Evolutionary conservation across 768 basidiomycete species (phyloP), one percentile per base, ranked within the genome.

Genomic region (Kwoniella mangroviensis): DNA sequence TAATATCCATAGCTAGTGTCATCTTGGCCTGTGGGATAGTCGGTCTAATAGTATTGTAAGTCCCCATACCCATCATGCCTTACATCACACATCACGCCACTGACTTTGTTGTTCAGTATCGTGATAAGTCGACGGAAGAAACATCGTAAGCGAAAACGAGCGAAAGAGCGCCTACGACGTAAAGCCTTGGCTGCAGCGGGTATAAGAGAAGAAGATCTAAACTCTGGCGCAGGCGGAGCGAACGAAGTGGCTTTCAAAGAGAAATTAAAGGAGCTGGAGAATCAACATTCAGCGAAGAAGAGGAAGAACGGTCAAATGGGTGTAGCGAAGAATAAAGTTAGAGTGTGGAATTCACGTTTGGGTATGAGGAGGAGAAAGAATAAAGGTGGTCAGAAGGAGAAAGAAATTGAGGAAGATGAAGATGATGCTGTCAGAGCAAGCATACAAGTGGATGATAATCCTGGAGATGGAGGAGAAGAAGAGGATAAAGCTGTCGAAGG

Each of bases 1-100:
- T 83, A 21, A 83, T 83, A 28, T 78, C 72, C 17, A 73, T 77
- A 28, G 74, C 78, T 4, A 77, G 75, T 43, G 72, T 79, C n/a
- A 73, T 81, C 61, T 49, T 83, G 42, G 75, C 82, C 3, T 53
- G 72, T 3, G 55, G 72, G 51, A 76, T 83, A 34, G 75, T 80
- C n/a, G 73, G 68, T 40, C 62, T 65, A 12, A 75, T 82, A 56
- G 64, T 79, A 13, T 60, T 79, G 77, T 79, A 61, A 65, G 81
- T 74, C 28, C 28, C 22, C 21, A 15, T 70, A 12, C n/a, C 34
- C 22, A 22, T 28, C 57, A 9, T 57, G 10, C 41, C 13, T 53
- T 42, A 51, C 10, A 43, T 60, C 42, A 43, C 4, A 65, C 4
- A 26, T 42, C 40, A 52, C 7, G 19, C 3, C n/a, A 34, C 49